Evolutionary conservation across 805 yeast species (phyloP).

Genomic region (Myxozyma sirexii): DNA sequence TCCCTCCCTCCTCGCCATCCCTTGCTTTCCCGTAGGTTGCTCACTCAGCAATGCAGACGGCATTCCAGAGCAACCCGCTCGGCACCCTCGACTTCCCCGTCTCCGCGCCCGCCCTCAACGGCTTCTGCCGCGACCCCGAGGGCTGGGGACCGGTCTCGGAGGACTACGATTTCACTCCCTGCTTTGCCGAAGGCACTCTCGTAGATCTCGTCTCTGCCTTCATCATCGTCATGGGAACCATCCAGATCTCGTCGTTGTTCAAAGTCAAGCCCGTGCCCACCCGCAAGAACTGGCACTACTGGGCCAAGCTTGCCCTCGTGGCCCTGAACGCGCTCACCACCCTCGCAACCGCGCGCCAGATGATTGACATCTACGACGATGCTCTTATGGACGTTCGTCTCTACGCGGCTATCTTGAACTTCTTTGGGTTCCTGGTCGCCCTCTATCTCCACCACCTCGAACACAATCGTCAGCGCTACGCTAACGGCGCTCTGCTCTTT

Average conservation of each 20-base stretch:
- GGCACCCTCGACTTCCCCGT: slow-evolving; percentile 22
- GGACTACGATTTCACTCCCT: slow-evolving; percentile 42
- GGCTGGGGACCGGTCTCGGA: slow-evolving; percentile 46
- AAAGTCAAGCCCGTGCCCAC: slow-evolving; percentile 34
- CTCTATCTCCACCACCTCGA: slow-evolving; percentile 68
- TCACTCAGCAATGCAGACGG: slow-evolving; percentile 1
- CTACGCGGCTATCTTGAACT: slow-evolving; percentile 46
- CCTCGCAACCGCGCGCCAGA: slow-evolving; percentile 22
- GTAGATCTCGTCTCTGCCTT: slow-evolving; percentile 40
- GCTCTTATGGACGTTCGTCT: slow-evolving; percentile 40
- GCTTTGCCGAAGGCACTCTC: slow-evolving; percentile 46
- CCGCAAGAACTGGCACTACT: slow-evolving; percentile 35
- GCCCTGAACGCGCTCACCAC: slow-evolving; percentile 35
- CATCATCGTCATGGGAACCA: slow-evolving; percentile 37
- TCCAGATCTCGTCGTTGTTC: slow-evolving; percentile 37
- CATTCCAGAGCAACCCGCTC: slow-evolving; percentile 12
- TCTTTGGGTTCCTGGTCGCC: slow-evolving; percentile 55
- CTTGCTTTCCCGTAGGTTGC: background rate
- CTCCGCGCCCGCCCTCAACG: slow-evolving; percentile 15
- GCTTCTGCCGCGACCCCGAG: slow-evolving; percentile 36
- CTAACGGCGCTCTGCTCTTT: slow-evolving; percentile 68
- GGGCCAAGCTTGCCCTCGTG: slow-evolving; percentile 32
- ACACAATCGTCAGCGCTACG: slow-evolving; percentile 62
- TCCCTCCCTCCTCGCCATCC: background rate
- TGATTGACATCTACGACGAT: slow-evolving; percentile 39